These are phyloP conservation scores for Pichia thaimueangensis DNA, from an alignment of 805 yeast genomes.

Conservation along the genomic window DNA sequence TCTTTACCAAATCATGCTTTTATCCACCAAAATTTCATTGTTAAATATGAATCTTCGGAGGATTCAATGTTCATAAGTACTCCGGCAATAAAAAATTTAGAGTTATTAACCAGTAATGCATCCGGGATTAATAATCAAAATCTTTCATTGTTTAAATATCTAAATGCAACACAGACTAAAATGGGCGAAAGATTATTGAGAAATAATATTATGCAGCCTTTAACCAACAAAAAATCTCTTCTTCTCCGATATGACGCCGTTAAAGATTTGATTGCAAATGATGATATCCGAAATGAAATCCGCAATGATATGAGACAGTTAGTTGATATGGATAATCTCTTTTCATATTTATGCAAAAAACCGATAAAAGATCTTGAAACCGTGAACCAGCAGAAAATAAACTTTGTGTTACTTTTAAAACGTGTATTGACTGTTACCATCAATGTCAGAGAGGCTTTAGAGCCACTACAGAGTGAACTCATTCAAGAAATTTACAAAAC, in stretches of 20 bases:
- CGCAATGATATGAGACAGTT: slow-evolving; percentile 22
- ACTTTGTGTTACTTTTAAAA: slow-evolving; percentile 36
- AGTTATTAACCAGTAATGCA: slow-evolving; percentile 31
- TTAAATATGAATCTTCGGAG: slow-evolving; percentile 34
- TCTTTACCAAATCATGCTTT: slow-evolving; percentile 12
- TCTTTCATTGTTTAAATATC: slow-evolving; percentile 30
- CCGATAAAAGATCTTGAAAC: slow-evolving; percentile 18
- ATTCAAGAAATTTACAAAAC: slow-evolving; percentile 25
- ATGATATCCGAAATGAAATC: slow-evolving; percentile 14
- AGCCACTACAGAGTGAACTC: slow-evolving; percentile 11
- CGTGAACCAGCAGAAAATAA: slow-evolving; percentile 31
- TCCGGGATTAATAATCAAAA: slow-evolving; percentile 21
- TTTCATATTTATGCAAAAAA: slow-evolving; percentile 25
- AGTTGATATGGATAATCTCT: slow-evolving; percentile 37
- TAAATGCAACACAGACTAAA: slow-evolving; percentile 36
- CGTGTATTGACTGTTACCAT: slow-evolving; percentile 26
- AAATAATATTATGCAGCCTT: slow-evolving; percentile 41
- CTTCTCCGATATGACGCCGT: slow-evolving; percentile 33
- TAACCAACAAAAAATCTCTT: slow-evolving; percentile 34
- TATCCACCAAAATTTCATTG: slow-evolving; percentile 28
- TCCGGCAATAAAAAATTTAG: slow-evolving; percentile 33
- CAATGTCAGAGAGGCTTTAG: slow-evolving; percentile 15
- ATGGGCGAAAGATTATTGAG: slow-evolving; percentile 41
- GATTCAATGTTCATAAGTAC: slow-evolving; percentile 39
- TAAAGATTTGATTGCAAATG: slow-evolving; percentile 27